These are phyloP conservation scores for Mallotus nudiflorus DNA, from an alignment of 345 rosid species.

Conservation along the genomic window DNA sequence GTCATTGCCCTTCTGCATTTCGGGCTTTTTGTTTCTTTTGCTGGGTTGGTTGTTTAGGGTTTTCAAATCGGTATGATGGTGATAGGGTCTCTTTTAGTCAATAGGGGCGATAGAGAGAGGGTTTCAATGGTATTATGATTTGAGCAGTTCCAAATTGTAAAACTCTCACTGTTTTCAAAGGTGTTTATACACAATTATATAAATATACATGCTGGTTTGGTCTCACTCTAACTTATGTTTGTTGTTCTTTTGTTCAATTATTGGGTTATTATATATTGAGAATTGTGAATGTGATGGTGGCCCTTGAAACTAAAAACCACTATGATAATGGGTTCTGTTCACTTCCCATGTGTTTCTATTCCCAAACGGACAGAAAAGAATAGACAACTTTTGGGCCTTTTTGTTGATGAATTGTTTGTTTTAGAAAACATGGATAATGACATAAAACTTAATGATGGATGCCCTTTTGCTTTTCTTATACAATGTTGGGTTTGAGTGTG, in stretches of 20 bases:
- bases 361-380: no score
- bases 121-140: neutral
- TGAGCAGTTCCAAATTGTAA: neutral
- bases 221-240: neutral
- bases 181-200: slow-evolving; percentile 34
- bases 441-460: no score
- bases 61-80: slow-evolving; percentile 28
- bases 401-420: no score
- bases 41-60: no score
- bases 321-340: no score
- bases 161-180: slow-evolving; percentile 39
- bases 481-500: no score
- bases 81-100: slow-evolving; percentile 9
- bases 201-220: slow-evolving; percentile 42
- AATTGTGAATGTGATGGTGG: no score
- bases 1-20: neutral
- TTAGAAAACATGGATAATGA: no score
- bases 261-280: neutral
- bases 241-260: neutral
- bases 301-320: no score
- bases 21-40: neutral
- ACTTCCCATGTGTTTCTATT: no score
- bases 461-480: no score
- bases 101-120: slow-evolving; percentile 29
- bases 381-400: no score